Evolutionary conservation across 2,329 filamentous ascomycete species (phyloP), one percentile per base, ranked within the genome.

Genomic region (Elsinoe necatrix): DNA sequence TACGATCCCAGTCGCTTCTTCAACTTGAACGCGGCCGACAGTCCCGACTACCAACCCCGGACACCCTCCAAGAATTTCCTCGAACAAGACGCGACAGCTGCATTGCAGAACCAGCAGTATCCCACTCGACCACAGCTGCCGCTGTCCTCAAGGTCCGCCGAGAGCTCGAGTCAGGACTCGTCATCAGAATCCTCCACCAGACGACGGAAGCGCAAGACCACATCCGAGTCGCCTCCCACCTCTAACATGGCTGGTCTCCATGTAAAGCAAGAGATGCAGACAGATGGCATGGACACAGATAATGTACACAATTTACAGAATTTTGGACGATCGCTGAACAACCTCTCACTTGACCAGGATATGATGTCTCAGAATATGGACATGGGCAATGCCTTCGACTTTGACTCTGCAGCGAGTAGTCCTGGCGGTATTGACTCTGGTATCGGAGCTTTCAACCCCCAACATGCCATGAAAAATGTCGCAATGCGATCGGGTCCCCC

Each of bases 341-440:
- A 66, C 35, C 63, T 67, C 47, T 67, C 64, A 11, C 48, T 70
- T 45, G 67, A 71, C 34, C 63, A 65, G 39, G 68, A 69, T 58
- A 67, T 70, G 57, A 67, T 63, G 57, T 61, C 60, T 45, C 59
- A 68, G 4, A 68, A 74, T 54, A 70, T 65, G 57, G 75, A 77
- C 58, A 75, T 78, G 72, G 72, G 77, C 54, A 70, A 72, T 45
- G 70, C 74, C 48, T 81, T 83, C 62, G 78, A 82, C 61, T 83
- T 84, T 64, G 77, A 79, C 14, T 81, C 79, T 62, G 77, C 77
- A 7, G 77, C 79, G 1, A 81, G 76, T 62, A 85, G 80, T 59
- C 80, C 82, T 21, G 59, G 59, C 11, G 25, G 23, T 14, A 54
- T 54, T 4, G 56, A 51, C 14, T 64, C 66, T 45, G 57, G 58